Conservation (phyloP, 2,329 filamentous ascomycete species). For the Sporothrix euskadiensis region DNA sequence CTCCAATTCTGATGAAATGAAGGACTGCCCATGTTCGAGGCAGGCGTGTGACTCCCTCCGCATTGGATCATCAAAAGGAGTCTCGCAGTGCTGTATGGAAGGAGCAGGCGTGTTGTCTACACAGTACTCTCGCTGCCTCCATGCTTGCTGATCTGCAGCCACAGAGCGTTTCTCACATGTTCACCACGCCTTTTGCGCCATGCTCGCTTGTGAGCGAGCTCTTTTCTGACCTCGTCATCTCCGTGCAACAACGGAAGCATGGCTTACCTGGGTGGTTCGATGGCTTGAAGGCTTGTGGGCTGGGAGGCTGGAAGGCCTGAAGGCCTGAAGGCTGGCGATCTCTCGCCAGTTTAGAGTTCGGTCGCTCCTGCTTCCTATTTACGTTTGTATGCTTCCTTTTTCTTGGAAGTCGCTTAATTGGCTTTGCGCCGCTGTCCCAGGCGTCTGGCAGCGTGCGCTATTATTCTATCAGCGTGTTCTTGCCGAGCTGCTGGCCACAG, state of each 20-base stretch:
- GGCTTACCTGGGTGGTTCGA: background rate
- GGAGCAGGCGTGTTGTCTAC: background rate
- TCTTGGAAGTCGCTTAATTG: background rate
- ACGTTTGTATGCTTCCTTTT: background rate
- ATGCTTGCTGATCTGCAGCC: background rate
- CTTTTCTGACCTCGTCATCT: background rate
- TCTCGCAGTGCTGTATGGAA: background rate
- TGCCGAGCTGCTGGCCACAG: background rate
- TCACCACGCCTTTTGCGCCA: background rate
- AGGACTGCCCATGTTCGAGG: background rate
- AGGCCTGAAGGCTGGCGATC: background rate
- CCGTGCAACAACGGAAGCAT: background rate
- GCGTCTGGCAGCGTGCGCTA: background rate
- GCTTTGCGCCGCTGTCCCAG: background rate
- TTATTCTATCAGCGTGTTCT: background rate
- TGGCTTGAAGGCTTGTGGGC: background rate
- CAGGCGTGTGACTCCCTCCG: background rate
- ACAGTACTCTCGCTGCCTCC: background rate
- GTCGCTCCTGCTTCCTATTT: background rate
- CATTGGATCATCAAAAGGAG: no score
- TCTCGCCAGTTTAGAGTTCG: background rate
- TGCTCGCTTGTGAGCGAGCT: background rate
- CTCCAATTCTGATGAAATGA: conserved; percentile 15
- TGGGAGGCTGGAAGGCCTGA: background rate
- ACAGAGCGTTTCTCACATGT: background rate